Evolutionary conservation across 805 yeast genomes (phyloP).

Genomic region (Candida berthetii): DNA sequence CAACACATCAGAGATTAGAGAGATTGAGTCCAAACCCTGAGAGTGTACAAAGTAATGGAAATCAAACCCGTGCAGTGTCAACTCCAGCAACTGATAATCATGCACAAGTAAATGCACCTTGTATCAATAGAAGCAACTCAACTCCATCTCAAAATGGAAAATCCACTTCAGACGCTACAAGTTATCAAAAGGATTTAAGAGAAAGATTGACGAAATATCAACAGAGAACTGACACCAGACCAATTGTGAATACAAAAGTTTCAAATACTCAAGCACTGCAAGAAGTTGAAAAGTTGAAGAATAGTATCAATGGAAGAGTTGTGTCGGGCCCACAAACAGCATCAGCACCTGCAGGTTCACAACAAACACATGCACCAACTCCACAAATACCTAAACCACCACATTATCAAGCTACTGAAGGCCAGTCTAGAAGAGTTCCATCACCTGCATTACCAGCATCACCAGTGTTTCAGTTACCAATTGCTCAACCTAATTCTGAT

Average conservation of each 20-base stretch:
- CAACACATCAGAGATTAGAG: constrained; percentile 1
- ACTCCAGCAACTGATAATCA: neutral
- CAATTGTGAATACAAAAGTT: too few species aligned
- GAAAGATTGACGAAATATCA: neutral
- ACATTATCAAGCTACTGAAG: neutral
- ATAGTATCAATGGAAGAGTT: too few species aligned
- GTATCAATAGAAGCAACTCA: neutral
- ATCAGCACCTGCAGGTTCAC: too few species aligned
- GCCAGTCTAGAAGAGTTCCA: neutral
- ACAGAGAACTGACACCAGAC: neutral
- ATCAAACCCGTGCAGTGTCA: neutral
- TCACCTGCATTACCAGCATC: too few species aligned
- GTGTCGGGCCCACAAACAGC: too few species aligned
- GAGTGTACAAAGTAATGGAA: too few species aligned
- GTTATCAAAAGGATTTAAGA: neutral
- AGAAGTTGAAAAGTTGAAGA: too few species aligned
- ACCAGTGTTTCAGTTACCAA: too few species aligned
- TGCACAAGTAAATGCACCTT: neutral
- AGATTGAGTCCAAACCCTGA: neutral
- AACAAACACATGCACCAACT: too few species aligned
- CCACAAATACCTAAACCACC: too few species aligned
- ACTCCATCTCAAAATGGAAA: neutral
- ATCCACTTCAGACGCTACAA: neutral
- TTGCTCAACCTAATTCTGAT: too few species aligned
- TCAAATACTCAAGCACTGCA: too few species aligned